Conservation (phyloP, 495 filamentous ascomycete genomes). For the Lasiosphaeria miniovina region DNA sequence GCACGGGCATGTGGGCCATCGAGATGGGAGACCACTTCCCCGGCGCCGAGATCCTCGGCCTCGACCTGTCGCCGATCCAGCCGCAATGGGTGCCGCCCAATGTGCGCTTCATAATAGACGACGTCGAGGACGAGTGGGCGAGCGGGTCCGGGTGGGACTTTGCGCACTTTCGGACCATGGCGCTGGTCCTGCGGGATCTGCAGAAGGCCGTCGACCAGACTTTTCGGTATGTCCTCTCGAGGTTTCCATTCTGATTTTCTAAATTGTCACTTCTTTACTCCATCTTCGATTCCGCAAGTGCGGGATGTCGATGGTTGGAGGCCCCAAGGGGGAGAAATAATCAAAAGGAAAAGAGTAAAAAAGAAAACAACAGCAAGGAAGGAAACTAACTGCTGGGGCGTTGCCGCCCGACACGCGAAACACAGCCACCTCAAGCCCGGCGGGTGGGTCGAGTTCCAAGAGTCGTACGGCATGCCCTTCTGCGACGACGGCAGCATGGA, state of each 20-base stretch:
- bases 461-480: slow-evolving; percentile 31
- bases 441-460: slow-evolving; percentile 39
- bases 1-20: slow-evolving; percentile 53
- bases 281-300: neutral
- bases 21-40: slow-evolving; percentile 41
- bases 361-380: neutral
- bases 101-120: slow-evolving; percentile 42
- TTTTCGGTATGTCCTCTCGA: slow-evolving; percentile 25
- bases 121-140: slow-evolving; percentile 42
- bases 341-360: neutral
- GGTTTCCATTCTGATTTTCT: neutral
- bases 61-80: slow-evolving; percentile 41
- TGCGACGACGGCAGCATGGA: slow-evolving; percentile 38
- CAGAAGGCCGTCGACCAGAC: slow-evolving; percentile 27
- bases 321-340: neutral
- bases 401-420: neutral
- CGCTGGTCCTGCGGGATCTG: slow-evolving; percentile 19
- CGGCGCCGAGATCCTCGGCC: slow-evolving; percentile 32
- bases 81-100: slow-evolving; percentile 40
- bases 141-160: slow-evolving; percentile 32
- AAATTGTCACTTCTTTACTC: neutral
- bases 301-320: neutral
- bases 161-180: slow-evolving; percentile 38
- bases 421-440: slow-evolving; percentile 32
- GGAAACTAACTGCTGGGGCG: too few relatives aligned